A percentile compares a stretch with the other conserved stretches of the same genome.
These are phyloP conservation scores for Pythium utonaiense DNA, from an alignment of 352 stramenopile species.

Conservation along the genomic window DNA sequence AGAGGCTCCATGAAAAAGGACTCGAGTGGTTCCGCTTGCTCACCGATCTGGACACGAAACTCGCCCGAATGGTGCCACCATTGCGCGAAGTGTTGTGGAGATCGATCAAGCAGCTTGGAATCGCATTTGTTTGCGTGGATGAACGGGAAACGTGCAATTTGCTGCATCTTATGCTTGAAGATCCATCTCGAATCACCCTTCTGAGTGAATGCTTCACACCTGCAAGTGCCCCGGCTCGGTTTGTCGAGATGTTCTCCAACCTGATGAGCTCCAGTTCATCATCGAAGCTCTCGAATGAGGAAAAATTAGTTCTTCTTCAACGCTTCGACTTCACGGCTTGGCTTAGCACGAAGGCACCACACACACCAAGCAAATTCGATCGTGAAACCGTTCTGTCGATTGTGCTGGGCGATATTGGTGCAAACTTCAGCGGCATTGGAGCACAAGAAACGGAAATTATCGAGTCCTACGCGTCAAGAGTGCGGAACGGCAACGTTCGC, in stretches of 20 bases:
- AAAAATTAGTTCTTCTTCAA: conserved; percentile 65
- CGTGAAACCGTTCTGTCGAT: conserved; percentile 79
- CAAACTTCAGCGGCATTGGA: conserved; percentile 10
- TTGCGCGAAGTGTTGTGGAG: conserved; percentile 80
- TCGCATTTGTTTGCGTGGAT: conserved; percentile 78
- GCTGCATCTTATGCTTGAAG: conserved; percentile 82
- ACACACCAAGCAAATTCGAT: conserved; percentile 70
- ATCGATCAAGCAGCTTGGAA: conserved; percentile 77
- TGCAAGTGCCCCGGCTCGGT: conserved; percentile 58
- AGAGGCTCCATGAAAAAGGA: conserved; percentile 66
- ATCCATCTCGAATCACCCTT: conserved; percentile 73
- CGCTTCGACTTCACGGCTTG: conserved; percentile 79
- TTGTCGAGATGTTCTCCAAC: conserved; percentile 87
- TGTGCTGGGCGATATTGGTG: conserved; percentile 64
- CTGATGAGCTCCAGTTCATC: conserved; percentile 74
- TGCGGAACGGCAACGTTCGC: neutral
- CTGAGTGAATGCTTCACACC: conserved; percentile 83
- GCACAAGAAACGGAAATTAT: neutral
- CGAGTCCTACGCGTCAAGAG: neutral
- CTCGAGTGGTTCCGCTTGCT: conserved; percentile 82
- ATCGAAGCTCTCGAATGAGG: conserved; percentile 60
- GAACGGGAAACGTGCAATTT: conserved; percentile 78
- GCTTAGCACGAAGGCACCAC: conserved; percentile 50
- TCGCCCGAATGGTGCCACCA: conserved; percentile 75
- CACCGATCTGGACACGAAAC: conserved; percentile 75